Evolutionary conservation across 345 rosid genomes (phyloP), one percentile per base, ranked within the genome.

Genomic region (Salix arbutifolia): DNA sequence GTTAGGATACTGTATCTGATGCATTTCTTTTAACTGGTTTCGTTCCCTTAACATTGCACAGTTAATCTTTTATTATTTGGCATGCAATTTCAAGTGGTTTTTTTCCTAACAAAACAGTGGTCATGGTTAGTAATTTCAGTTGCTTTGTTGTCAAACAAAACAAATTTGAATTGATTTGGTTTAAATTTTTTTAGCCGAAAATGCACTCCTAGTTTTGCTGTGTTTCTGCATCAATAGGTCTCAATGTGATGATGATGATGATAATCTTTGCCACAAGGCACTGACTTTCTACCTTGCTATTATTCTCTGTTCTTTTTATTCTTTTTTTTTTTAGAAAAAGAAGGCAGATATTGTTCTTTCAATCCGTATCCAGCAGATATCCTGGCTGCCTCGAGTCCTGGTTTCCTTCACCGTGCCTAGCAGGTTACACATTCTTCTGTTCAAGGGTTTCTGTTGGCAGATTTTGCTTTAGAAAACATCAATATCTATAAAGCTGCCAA

Each of bases 271-370:
- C 14, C 31, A 40, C 70, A 3, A 8, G 0, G 31, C 19, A 19
- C 21, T 40, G 12, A 23, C 38, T 74, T 69, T 5, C 56, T 53
- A 18, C 12, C 18, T 58, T 67, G 30, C 25, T 65, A 5, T 71
- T 69, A 38, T 21, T 46, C 33, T 56, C 58, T 42, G 0, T 62
- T 37, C 10, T 72, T 72, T 30, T 44, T 14, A 5, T 61, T 56
- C 58, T 42, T 1, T 62, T 25, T 23, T 72, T 72, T 30, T 44
- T n/a, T 2, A 40, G 2, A 3, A 9, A 40, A 40, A 40, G 12
- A 40, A 82, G 84, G 81, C 89, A 13, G 88, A 88, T 70, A 88
- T 88, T 78, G 89, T 88, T 67, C 88, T 88, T 53, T 80, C 91
- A 12, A 88, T 88, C 89, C 89, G 91, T 61, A 79, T 86, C 72